Evolutionary conservation across 2,329 filamentous ascomycete species (phyloP), one percentile per base, ranked within the genome.

Genomic region (Periconia digitata): DNA sequence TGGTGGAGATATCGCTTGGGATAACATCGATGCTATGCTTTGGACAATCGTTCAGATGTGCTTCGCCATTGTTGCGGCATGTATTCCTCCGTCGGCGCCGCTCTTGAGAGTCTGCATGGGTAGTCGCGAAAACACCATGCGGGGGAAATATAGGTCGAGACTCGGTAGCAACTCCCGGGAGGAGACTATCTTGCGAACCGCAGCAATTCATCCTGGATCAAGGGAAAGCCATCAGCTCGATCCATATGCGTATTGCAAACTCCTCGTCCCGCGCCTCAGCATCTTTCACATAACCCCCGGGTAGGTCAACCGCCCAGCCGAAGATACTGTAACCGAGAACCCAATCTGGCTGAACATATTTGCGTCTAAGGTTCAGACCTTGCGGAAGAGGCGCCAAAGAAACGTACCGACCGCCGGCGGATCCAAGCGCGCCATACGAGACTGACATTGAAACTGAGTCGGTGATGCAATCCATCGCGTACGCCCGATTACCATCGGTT

Each of bases 381-480:
- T 40, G 22, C 16, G 43, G 27, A 23, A 27, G 36, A 3, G 43
- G 36, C 4, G 55, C 55, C 8, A 60, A 40, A 12, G 51, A 43
- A 6, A 43, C 47, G 45, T 58, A 58, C 5, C 29, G 36, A 5
- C 50, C 58, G 6, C 50, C 52, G 29, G 45, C 47, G 4, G 46
- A 38, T 2, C 55, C 54, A 18, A 60, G 43, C 21, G 54, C 54
- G n/a, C 22, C 38, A 35, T 57, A 57, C 27, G 51, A 59, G n/a
- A 58, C 32, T n/a, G 40, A 23, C 16, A 50, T 51, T 8, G 43
- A 43, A n/a, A 43, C 44, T 43, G 20, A 47, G 53, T 27, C 47
- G 22, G 71, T 63, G 44, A 79, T 74, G 47, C 72, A 77, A 62
- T 80, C 78, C 21, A 78, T 66, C 15, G 64, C 74, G 41, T 72